A percentile compares a stretch with the other conserved stretches of the same genome.
Evolutionary conservation across 2,329 filamentous ascomycete species (phyloP).

Genomic region (Pseudocercospora cruenta): DNA sequence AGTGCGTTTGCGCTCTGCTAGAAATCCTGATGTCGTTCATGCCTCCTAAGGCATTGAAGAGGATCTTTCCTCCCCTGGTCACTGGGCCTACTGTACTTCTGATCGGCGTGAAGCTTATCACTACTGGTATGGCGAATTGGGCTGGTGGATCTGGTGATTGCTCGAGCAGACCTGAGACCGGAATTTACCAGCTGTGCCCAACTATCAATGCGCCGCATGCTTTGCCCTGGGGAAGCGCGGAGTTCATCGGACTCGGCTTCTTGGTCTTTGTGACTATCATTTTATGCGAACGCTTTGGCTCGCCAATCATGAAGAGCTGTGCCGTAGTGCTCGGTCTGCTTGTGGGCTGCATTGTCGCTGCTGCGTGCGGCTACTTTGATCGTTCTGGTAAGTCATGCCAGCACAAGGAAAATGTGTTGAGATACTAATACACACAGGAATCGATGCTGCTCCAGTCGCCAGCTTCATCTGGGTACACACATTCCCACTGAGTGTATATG

Average conservation of each 20-base stretch:
- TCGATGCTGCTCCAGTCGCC: slow-evolving; percentile 70
- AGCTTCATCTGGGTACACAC: slow-evolving; percentile 81
- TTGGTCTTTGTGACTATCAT: slow-evolving; percentile 80
- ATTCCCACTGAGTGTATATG: slow-evolving; percentile 72
- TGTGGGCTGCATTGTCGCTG: slow-evolving; percentile 77
- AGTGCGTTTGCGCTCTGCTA: slow-evolving; percentile 54
- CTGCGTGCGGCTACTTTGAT: slow-evolving; percentile 77
- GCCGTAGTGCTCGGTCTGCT: slow-evolving; percentile 75
- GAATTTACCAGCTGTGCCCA: slow-evolving; percentile 68
- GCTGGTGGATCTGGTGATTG: slow-evolving; percentile 71
- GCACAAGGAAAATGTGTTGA: not conserved
- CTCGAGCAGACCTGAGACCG: slow-evolving; percentile 49
- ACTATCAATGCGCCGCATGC: slow-evolving; percentile 69
- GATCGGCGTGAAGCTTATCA: slow-evolving; percentile 74
- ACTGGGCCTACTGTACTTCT: slow-evolving; percentile 70
- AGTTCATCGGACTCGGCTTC: slow-evolving; percentile 80
- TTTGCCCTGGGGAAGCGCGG: slow-evolving; percentile 75
- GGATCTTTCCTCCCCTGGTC: slow-evolving; percentile 77
- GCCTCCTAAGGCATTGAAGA: slow-evolving; percentile 64
- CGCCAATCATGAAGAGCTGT: slow-evolving; percentile 82
- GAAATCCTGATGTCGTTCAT: slow-evolving; percentile 77
- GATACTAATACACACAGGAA: slow-evolving; percentile 70
- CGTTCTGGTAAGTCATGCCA: slow-evolving; percentile 43
- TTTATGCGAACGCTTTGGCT: slow-evolving; percentile 77
- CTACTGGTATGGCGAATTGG: slow-evolving; percentile 76